These are phyloP conservation scores for Pleodorina starrii DNA, from an alignment of 139 green algal species.

Conservation along the genomic window DNA sequence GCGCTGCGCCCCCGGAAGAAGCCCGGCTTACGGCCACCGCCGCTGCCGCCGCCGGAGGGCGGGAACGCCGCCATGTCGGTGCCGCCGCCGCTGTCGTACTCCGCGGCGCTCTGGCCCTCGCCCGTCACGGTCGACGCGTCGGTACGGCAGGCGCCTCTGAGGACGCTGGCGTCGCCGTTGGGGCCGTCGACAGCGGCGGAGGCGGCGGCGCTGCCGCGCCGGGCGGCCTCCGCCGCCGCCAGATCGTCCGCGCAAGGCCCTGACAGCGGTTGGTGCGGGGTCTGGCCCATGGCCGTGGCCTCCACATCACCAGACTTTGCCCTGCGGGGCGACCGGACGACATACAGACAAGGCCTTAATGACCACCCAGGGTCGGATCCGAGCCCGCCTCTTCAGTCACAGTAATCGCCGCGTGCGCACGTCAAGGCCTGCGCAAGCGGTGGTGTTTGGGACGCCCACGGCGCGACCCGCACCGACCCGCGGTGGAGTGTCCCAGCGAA, in stretches of 20 bases:
- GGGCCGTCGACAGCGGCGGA: background rate
- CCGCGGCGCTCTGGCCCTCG: background rate
- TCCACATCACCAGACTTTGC: background rate
- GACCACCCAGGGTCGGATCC: too few species aligned
- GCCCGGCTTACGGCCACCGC: background rate
- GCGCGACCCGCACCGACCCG: too few species aligned
- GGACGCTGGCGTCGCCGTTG: background rate
- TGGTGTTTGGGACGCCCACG: too few species aligned
- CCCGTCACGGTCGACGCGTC: background rate
- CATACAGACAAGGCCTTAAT: too few species aligned
- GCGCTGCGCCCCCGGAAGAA: background rate
- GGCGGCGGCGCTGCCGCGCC: background rate
- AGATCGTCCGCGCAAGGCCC: background rate
- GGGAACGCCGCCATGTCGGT: background rate
- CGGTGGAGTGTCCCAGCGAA: too few species aligned
- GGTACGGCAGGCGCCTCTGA: background rate
- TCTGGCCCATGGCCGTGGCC: background rate
- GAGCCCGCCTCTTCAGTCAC: too few species aligned
- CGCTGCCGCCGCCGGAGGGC: background rate
- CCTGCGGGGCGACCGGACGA: too few species aligned
- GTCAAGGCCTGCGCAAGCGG: too few species aligned
- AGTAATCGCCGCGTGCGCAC: too few species aligned
- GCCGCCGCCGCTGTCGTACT: background rate
- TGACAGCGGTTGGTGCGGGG: background rate
- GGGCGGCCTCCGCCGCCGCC: background rate